A percentile compares a stretch with the other conserved stretches of the same genome.
These are phyloP conservation scores for Fusarium fracticaudum DNA, from an alignment of 2,329 filamentous ascomycete genomes.

Conservation along the genomic window DNA sequence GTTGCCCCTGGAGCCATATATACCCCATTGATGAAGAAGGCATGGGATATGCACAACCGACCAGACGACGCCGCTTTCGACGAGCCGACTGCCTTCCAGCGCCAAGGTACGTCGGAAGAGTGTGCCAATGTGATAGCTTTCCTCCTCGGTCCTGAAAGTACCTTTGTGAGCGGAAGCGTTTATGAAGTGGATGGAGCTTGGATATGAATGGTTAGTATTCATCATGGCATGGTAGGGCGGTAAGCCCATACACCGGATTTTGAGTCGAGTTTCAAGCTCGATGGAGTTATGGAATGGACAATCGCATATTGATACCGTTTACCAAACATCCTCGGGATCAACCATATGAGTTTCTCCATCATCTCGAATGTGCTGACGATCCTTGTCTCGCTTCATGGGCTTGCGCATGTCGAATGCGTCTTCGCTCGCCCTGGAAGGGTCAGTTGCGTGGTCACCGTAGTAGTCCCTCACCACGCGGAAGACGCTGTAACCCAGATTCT, in stretches of 20 bases:
- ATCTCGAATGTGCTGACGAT: conserved; percentile 78
- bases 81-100: conserved; percentile 53
- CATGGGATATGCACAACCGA: conserved; percentile 49
- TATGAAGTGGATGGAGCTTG: conserved; percentile 59
- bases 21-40: conserved; percentile 59
- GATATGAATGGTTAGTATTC: conserved; percentile 37
- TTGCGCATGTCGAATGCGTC: conserved; percentile 99
- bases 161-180: conserved; percentile 50
- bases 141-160: conserved; percentile 49
- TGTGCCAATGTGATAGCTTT: conserved; percentile 49
- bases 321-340: conserved; percentile 87
- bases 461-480: conserved; percentile 91
- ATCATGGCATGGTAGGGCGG: background rate
- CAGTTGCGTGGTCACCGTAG: conserved; percentile 84
- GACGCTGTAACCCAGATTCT: conserved; percentile 90
- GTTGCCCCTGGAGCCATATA: conserved; percentile 60
- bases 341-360: conserved; percentile 84
- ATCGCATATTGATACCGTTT: conserved; percentile 19
- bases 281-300: conserved; percentile 55
- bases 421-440: conserved; percentile 71
- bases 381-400: conserved; percentile 81
- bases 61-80: conserved; percentile 53
- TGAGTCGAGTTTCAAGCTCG: background rate
- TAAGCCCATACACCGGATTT: background rate
- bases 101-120: conserved; percentile 55